A percentile compares a stretch with the other conserved stretches of the same genome.
These are phyloP conservation scores for Botrytis medusae DNA, from an alignment of 2,329 filamentous ascomycete genomes.

Conservation along the genomic window DNA sequence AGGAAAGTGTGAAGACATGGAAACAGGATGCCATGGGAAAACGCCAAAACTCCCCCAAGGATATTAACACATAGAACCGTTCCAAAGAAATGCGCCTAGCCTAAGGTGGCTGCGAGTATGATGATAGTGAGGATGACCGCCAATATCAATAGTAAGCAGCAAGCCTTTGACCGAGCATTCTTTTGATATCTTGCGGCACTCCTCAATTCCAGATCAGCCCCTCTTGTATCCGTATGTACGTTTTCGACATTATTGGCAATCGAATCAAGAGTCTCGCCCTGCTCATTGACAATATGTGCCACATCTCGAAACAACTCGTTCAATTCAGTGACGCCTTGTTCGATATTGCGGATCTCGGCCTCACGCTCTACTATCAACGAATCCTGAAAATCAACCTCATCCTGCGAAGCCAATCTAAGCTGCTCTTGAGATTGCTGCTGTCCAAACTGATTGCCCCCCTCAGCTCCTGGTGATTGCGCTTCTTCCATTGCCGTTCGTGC, in stretches of 20 bases:
- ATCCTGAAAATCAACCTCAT: constrained; percentile 97
- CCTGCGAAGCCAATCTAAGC: constrained; percentile 79
- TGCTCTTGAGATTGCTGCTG: constrained; percentile 72
- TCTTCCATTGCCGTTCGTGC: constrained; percentile 77
- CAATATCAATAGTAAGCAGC: constrained; percentile 85
- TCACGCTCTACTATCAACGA: constrained; percentile 94
- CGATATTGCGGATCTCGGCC: constrained; percentile 94
- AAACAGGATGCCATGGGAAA: not conserved
- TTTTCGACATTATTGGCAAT: constrained; percentile 87
- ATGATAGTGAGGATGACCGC: constrained; percentile 88
- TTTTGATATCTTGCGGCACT: constrained; percentile 91
- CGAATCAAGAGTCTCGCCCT: constrained; percentile 83
- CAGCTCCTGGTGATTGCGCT: constrained; percentile 44
- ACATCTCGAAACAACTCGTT: constrained; percentile 98
- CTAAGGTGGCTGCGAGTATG: constrained; percentile 79
- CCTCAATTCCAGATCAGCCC: constrained; percentile 81
- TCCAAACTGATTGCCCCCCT: constrained; percentile 42
- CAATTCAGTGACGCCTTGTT: constrained; percentile 90
- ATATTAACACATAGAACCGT: constrained; percentile 18
- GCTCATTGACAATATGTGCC: constrained; percentile 94
- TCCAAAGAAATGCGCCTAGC: constrained; percentile 46
- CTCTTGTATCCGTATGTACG: constrained; percentile 76
- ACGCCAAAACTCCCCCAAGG: constrained; percentile 24
- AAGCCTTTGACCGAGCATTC: constrained; percentile 91
- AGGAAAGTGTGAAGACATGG: constrained; percentile 7